phyloP scores from a whole-genome alignment of 106 monocot genomes.

The Allium cepa region DNA sequence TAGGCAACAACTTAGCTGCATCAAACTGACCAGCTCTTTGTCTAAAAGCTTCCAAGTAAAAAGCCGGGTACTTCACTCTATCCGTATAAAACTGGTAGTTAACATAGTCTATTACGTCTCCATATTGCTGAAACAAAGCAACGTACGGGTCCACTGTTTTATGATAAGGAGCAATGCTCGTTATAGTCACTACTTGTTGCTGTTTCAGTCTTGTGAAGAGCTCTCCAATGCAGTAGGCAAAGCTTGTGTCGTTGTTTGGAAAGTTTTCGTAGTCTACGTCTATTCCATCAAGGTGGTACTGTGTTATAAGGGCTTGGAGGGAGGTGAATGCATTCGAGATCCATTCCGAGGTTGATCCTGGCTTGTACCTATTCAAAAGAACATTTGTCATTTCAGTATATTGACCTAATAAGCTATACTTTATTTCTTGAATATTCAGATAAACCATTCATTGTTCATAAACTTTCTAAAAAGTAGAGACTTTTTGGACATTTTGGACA shows the following conservation, averaged over 20 bases:
- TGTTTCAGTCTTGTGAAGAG: constrained; percentile 25
- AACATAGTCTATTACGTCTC: constrained; percentile 23
- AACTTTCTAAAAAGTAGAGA: not conserved
- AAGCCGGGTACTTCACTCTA: constrained; percentile 1
- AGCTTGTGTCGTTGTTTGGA: constrained; percentile 20
- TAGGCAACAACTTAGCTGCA: constrained; percentile 26
- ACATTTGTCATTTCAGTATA: not conserved
- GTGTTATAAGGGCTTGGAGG: not conserved
- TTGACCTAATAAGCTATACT: not conserved
- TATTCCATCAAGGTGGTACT: constrained; percentile 31
- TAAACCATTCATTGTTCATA: not conserved
- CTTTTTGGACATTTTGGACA: not conserved
- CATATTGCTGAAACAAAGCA: constrained; percentile 9
- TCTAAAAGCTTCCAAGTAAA: constrained; percentile 17
- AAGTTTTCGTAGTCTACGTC: constrained; percentile 35
- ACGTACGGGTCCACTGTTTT: constrained; percentile 13
- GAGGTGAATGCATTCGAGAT: constrained; percentile 26
- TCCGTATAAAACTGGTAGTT: constrained; percentile 39
- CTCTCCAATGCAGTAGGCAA: constrained; percentile 30
- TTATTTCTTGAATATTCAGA: not conserved
- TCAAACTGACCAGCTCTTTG: constrained; percentile 16
- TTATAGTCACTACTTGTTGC: constrained; percentile 8
- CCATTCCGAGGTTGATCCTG: constrained; percentile 11
- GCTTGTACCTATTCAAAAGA: constrained; percentile 17
- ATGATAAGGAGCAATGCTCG: constrained; percentile 27